Evolutionary conservation across 75 land plant genomes (phyloP).

Genomic region (Pinus tabuliformis): DNA sequence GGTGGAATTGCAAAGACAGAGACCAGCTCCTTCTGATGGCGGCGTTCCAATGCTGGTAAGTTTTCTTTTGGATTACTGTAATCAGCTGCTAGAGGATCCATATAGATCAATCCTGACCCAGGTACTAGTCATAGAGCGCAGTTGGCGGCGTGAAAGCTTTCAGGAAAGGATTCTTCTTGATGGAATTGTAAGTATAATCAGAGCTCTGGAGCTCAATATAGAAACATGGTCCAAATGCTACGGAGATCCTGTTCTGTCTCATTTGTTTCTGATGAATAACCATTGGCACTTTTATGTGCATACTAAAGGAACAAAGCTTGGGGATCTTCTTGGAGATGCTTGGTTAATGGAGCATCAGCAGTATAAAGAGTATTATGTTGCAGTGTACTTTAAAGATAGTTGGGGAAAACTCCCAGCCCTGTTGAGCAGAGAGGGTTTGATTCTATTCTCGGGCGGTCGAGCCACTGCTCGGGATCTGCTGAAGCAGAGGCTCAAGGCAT

Average conservation of each 20-base stretch:
- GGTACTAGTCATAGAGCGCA: slow-evolving; percentile 56
- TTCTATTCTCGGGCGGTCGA: slow-evolving; percentile 50
- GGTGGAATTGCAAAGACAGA: slow-evolving; percentile 52
- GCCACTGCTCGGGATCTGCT: slow-evolving; percentile 75
- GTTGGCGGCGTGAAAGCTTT: slow-evolving; percentile 50
- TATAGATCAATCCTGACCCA: slow-evolving; percentile 51
- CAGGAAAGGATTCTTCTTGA: slow-evolving; percentile 36
- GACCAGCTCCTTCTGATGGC: slow-evolving; percentile 51
- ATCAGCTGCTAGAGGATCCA: slow-evolving; percentile 47
- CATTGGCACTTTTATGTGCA: slow-evolving; percentile 47
- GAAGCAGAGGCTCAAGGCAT: slow-evolving; percentile 65
- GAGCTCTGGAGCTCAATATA: slow-evolving; percentile 51
- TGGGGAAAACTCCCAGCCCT: slow-evolving; percentile 58
- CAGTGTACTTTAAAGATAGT: slow-evolving; percentile 49
- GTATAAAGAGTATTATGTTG: slow-evolving; percentile 42
- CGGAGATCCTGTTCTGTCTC: slow-evolving; percentile 32
- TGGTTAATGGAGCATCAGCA: slow-evolving; percentile 55
- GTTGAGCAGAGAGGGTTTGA: slow-evolving; percentile 59
- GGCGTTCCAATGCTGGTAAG: slow-evolving; percentile 56
- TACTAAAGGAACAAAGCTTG: slow-evolving; percentile 51
- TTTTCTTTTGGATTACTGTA: slow-evolving; percentile 65
- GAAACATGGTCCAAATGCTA: slow-evolving; percentile 49
- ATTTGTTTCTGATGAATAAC: slow-evolving; percentile 75
- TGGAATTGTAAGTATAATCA: slow-evolving; percentile 43
- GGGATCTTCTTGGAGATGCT: slow-evolving; percentile 58